Base-by-base conservation (phyloP, 2,329 filamentous ascomycete genomes). In the Ascochyta rabiei region DNA sequence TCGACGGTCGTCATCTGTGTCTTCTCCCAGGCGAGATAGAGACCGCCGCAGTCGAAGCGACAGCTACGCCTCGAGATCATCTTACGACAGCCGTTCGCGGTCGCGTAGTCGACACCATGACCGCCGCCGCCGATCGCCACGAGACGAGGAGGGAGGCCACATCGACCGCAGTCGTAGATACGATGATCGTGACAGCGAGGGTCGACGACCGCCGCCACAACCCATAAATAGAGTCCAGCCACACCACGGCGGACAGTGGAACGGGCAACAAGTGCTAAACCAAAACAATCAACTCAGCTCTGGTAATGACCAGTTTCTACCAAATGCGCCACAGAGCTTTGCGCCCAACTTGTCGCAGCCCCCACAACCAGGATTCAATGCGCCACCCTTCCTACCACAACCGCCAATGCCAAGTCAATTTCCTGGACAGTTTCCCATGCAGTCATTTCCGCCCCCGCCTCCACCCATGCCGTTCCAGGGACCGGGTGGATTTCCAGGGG, bases 391-490 rank as follows among this genome's bases (percentile, higher is more conserved):
- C 16, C 56, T 57, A n/a, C 61, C 62, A 9, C 64, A 48, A 18
- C 56, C 56, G 4, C 39, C 45, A 6, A 54, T 61, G 40, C 53
- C 64, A 9, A 53, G 57, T 10, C 65, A 63, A 18, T 67, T 61
- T 23, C 56, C 59, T 31, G 61, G 65, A 26, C 56, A 53, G 23
- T 68, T 59, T 28, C 52, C 57, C 9, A 57, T 57, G 48, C 61
- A 61, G 34, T 48, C 51, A 7, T 63, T 65, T 33, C 60, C 56
- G 13, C 61, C 60, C 15, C 66, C 66, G 8, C 63, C 63, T 6
- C 64, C 67, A 2, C 60, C 63, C 8, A 60, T 60, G 30, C 55
- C 59, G 10, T 63, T 62, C 34, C 66, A 63, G 24, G 60, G 56
- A 43, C 45, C 59, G 28, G 55, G 51, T 13, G 52, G 47, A 10